Conservation (phyloP, 176 grass and related monocot species). For the Raddia guianensis region DNA sequence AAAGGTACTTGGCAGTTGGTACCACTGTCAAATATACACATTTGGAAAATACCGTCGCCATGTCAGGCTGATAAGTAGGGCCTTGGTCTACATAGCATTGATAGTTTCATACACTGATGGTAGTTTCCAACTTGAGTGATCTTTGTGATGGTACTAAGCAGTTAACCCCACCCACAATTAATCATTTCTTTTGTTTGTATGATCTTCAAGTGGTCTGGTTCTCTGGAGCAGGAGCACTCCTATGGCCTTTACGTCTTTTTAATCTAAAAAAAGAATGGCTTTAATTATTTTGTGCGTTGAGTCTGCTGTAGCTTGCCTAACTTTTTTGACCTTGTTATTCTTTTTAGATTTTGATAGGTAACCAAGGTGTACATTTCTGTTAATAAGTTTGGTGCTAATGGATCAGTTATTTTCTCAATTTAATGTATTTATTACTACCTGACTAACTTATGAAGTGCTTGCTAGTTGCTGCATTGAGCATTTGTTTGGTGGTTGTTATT, state of each 20-base stretch:
- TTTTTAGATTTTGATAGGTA: background rate
- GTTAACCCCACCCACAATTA: background rate
- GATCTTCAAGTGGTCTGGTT: background rate
- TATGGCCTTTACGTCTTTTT: background rate
- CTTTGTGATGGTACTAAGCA: background rate
- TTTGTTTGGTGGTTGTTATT: constrained; percentile 29
- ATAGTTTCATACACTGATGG: background rate
- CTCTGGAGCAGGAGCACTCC: background rate
- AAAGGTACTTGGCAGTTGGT: background rate
- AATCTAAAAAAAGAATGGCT: background rate
- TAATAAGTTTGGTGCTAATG: constrained; percentile 13
- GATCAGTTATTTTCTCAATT: background rate
- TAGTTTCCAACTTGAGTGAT: background rate
- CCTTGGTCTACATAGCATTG: background rate
- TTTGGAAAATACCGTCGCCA: background rate
- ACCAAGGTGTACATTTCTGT: constrained; percentile 27
- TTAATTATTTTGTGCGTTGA: background rate
- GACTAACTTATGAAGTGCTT: background rate
- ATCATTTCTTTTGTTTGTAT: background rate
- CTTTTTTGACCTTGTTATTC: background rate
- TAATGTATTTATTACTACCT: background rate
- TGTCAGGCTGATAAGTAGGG: background rate
- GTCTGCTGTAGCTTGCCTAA: constrained; percentile 4
- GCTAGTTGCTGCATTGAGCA: background rate
- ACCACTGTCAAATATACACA: background rate